Evolutionary conservation across 1,139 yeast species (phyloP).

Genomic region (Sugiyamaella grinbergsii): DNA sequence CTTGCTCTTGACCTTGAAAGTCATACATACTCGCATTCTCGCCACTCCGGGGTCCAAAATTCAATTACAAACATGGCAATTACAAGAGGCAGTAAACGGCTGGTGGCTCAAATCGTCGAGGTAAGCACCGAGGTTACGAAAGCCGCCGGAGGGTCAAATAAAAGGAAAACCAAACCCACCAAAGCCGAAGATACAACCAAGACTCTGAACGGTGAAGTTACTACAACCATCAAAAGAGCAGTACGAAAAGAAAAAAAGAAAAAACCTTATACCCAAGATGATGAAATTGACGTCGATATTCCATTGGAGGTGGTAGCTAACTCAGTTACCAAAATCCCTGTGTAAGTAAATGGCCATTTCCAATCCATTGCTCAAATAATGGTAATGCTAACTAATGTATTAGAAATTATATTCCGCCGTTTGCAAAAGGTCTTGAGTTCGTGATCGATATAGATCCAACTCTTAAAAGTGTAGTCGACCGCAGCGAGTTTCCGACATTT

Average conservation of each 20-base stretch:
- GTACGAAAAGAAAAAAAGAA: not conserved
- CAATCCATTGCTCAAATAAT: not conserved
- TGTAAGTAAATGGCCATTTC: not conserved
- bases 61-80: conserved; percentile 8
- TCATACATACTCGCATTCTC: not conserved
- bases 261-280: not conserved
- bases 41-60: not conserved
- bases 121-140: conserved; percentile 4
- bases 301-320: not conserved
- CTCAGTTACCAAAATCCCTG: not conserved
- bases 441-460: conserved; percentile 44
- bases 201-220: not conserved
- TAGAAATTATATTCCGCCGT: conserved; percentile 35
- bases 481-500: conserved; percentile 38
- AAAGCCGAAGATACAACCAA: not conserved
- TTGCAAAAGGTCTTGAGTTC: conserved; percentile 42
- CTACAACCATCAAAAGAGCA: not conserved
- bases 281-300: no score
- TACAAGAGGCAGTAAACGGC: conserved; percentile 16
- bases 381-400: conserved; percentile 3
- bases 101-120: conserved; percentile 6
- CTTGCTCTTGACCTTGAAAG: not conserved
- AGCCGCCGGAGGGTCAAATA: not conserved
- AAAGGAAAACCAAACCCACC: not conserved
- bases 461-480: conserved; percentile 32